Evolutionary conservation across 202 grass and related monocot genomes (phyloP).

Genomic region (Digitaria exilis): DNA sequence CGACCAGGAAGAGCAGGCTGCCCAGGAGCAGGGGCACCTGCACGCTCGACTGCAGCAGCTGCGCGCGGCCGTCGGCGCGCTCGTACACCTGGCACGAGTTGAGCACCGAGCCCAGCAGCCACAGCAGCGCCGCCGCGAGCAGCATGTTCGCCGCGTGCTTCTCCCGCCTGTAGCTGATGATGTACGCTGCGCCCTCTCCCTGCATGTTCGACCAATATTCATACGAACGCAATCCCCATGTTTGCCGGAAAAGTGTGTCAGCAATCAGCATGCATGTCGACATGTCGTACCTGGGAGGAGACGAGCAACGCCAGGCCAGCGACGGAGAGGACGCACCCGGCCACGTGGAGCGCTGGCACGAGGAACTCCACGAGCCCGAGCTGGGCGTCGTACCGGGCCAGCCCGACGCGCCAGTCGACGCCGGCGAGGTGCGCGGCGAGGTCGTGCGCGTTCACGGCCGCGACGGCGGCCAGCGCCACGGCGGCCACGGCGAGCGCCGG

Average conservation of each 20-base stretch:
- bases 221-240: not conserved
- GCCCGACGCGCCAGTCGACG: constrained; percentile 57
- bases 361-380: constrained; percentile 79
- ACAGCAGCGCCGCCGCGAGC: constrained; percentile 58
- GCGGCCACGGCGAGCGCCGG: constrained; percentile 44
- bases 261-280: not conserved
- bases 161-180: not conserved
- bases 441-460: constrained; percentile 67
- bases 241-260: not conserved
- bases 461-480: constrained; percentile 43
- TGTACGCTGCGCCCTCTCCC: constrained; percentile 19
- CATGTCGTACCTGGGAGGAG: constrained; percentile 30
- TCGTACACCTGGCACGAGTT: constrained; percentile 88
- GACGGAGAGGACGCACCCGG: constrained; percentile 50
- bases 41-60: constrained; percentile 74
- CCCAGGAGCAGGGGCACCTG: constrained; percentile 75
- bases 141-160: constrained; percentile 49
- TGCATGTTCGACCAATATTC: not conserved
- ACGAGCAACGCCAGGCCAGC: constrained; percentile 41
- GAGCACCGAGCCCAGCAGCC: constrained; percentile 62
- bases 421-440: constrained; percentile 68
- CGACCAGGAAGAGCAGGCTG: constrained; percentile 76
- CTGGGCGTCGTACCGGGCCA: constrained; percentile 65
- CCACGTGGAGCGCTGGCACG: constrained; percentile 53
- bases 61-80: constrained; percentile 67